Percentiles rank a stretch among this genome's conserved stretches.
These are phyloP conservation scores for Penicillium parvum DNA, from an alignment of 495 filamentous ascomycete genomes.

Conservation along the genomic window DNA sequence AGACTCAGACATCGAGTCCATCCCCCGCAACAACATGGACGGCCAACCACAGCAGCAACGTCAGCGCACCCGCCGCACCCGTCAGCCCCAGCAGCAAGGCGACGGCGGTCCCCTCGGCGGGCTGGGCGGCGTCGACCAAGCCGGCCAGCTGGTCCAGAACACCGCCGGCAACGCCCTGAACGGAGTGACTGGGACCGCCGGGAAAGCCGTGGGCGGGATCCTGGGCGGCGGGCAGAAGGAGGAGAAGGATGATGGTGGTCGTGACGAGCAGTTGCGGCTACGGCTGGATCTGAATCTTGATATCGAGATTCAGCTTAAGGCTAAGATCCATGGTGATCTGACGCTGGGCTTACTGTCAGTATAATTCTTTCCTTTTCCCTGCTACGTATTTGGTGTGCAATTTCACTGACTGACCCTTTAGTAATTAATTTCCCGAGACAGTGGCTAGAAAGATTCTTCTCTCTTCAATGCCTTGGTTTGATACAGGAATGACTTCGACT, in stretches of 20 bases:
- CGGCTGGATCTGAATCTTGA: conserved; percentile 83
- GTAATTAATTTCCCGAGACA: conserved; percentile 22
- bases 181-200: conserved; percentile 52
- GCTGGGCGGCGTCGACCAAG: conserved; percentile 56
- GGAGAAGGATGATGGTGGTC: conserved; percentile 44
- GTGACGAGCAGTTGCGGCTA: conserved; percentile 70
- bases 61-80: conserved; percentile 33
- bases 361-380: conserved; percentile 1
- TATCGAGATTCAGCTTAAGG: conserved; percentile 85
- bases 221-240: conserved; percentile 37
- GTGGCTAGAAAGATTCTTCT: conserved; percentile 16
- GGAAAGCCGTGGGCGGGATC: conserved; percentile 53
- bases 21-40: conserved; percentile 38
- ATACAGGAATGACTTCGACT: too few species aligned
- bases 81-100: conserved; percentile 29
- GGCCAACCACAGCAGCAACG: conserved; percentile 32
- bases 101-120: conserved; percentile 47
- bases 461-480: conserved; percentile 4
- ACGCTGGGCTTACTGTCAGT: conserved; percentile 82
- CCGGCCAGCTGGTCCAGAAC: conserved; percentile 55
- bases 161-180: conserved; percentile 59
- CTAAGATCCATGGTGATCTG: conserved; percentile 87
- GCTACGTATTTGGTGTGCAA: conserved; percentile 2
- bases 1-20: conserved; percentile 36
- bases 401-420: conserved; percentile 25